phyloP scores from a whole-genome alignment of 192 early-diverging fungal genomes.

The Chytriomyces hyalinus region DNA sequence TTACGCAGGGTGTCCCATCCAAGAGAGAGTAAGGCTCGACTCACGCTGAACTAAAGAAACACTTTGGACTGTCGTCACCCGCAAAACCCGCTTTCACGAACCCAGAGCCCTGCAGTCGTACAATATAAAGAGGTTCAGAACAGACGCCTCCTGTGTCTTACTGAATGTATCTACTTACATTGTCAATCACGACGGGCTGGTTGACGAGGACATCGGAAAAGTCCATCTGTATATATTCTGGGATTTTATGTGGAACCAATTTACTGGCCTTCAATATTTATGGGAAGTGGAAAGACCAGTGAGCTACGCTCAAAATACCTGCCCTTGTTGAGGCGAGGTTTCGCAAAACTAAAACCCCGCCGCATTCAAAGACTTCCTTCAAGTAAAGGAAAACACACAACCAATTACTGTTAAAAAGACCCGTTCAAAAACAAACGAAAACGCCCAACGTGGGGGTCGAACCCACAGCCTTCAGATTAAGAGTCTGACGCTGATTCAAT shows the following conservation, averaged over 20 bases:
- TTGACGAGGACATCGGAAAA: constrained; percentile 94
- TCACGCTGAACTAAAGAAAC: constrained; percentile 92
- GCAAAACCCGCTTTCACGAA: constrained; percentile 99
- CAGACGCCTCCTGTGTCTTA: not conserved
- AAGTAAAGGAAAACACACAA: no score
- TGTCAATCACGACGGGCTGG: constrained; percentile 99
- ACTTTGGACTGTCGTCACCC: constrained; percentile 95
- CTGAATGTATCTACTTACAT: constrained; percentile 68
- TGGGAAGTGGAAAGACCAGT: no score
- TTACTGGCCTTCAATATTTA: no score
- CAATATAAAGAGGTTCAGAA: not conserved
- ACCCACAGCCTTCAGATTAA: constrained; percentile 89
- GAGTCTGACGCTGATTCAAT: constrained; percentile 87
- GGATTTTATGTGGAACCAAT: not conserved
- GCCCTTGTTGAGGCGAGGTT: no score
- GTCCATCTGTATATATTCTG: constrained; percentile 54
- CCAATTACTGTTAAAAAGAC: no score
- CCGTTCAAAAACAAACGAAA: no score
- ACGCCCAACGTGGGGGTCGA: constrained; percentile 82
- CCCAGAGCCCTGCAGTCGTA: constrained; percentile 84
- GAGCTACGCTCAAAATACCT: no score
- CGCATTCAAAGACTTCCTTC: no score
- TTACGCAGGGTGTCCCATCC: not conserved
- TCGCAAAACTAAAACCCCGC: no score
- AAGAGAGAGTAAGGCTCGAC: constrained; percentile 28